A percentile compares a stretch with the other conserved stretches of the same genome.
Evolutionary conservation across 352 stramenopile genomes (phyloP).

Genomic region (Globisporangium spinosum): DNA sequence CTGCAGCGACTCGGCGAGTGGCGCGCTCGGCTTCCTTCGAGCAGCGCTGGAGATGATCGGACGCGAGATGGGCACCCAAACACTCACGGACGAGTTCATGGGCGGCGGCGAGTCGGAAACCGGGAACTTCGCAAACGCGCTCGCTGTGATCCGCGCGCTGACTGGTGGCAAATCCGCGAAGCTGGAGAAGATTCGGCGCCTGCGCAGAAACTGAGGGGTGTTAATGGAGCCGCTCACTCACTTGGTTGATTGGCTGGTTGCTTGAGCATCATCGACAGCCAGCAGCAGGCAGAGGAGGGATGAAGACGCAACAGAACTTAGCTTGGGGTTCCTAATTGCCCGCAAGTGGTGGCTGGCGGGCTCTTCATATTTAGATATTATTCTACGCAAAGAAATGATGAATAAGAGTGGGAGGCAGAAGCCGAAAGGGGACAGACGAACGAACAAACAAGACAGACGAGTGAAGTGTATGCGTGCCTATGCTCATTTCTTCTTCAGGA

Average conservation of each 20-base stretch:
- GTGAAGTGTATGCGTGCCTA: not conserved
- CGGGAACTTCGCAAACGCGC: slow-evolving; percentile 63
- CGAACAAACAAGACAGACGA: not conserved
- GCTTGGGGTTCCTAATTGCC: not conserved
- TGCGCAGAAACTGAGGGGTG: slow-evolving; percentile 20
- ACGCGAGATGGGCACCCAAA: slow-evolving; percentile 51
- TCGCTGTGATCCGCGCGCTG: slow-evolving; percentile 44
- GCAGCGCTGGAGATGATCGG: slow-evolving; percentile 75
- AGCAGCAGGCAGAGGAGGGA: not conserved
- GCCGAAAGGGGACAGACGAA: too few relatives aligned
- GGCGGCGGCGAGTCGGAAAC: slow-evolving; percentile 11
- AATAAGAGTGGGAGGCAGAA: not conserved
- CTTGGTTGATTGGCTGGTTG: not conserved
- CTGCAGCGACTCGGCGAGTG: slow-evolving; percentile 45
- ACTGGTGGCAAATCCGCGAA: slow-evolving; percentile 37
- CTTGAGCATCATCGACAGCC: not conserved
- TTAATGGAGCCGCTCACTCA: not conserved
- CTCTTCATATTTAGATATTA: slow-evolving; percentile 26
- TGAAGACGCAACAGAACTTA: slow-evolving; percentile 1
- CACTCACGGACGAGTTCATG: slow-evolving; percentile 17
- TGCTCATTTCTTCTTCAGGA: slow-evolving; percentile 39
- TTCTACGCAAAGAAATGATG: slow-evolving; percentile 17
- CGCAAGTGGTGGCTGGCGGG: not conserved
- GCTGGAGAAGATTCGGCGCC: slow-evolving; percentile 37
- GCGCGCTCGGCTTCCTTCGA: slow-evolving; percentile 54